Conservation (phyloP, 805 yeast genomes). For the Kluyveromyces siamensis region DNA sequence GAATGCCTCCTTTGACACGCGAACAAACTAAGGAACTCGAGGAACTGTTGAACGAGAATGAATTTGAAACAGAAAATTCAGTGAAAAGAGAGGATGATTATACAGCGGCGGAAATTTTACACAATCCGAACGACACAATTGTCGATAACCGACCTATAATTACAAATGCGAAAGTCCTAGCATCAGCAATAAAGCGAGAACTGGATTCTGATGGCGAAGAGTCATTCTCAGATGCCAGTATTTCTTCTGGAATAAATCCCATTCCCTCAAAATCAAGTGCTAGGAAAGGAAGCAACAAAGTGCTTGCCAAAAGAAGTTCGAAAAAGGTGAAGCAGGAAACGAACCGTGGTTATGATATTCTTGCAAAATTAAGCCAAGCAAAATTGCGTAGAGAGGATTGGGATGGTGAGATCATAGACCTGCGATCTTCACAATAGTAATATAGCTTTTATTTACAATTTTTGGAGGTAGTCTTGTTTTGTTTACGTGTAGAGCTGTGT, state of each 20-base stretch:
- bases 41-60: neutral
- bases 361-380: slow-evolving; percentile 24
- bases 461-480: no score
- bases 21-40: slow-evolving; percentile 1
- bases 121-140: slow-evolving; percentile 20
- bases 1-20: neutral
- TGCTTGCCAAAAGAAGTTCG: neutral
- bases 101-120: slow-evolving; percentile 28
- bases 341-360: slow-evolving; percentile 21
- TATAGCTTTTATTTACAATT: no score
- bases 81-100: slow-evolving; percentile 11
- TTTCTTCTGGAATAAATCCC: neutral
- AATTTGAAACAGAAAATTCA: neutral
- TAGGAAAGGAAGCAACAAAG: neutral
- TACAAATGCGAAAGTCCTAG: slow-evolving; percentile 22
- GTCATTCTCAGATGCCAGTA: neutral
- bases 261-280: neutral
- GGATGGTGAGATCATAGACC: slow-evolving; percentile 21
- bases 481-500: no score
- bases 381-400: slow-evolving; percentile 16
- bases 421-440: slow-evolving; percentile 15
- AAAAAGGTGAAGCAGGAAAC: slow-evolving; percentile 17
- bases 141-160: slow-evolving; percentile 26
- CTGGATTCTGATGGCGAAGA: neutral
- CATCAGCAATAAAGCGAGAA: slow-evolving; percentile 16